These are phyloP conservation scores for Smittium culicis DNA, from an alignment of 371 early-diverging fungal species.

Conservation along the genomic window DNA sequence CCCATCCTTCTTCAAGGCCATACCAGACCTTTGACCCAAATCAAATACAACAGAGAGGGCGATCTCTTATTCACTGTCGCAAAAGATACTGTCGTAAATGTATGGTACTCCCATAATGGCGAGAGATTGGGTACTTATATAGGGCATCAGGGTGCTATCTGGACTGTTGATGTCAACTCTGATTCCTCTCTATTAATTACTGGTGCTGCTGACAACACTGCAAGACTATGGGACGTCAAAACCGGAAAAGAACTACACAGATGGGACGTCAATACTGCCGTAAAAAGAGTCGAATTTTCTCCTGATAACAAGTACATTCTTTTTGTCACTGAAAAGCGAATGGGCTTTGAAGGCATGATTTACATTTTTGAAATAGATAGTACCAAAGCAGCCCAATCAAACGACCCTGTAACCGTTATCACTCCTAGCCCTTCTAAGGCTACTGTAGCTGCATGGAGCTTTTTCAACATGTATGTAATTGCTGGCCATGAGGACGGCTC, in stretches of 20 bases:
- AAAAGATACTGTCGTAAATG: slow-evolving; percentile 86
- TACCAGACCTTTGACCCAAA: slow-evolving; percentile 91
- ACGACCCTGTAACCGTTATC: slow-evolving; percentile 53
- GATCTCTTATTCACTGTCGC: slow-evolving; percentile 95
- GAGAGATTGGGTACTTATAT: slow-evolving; percentile 91
- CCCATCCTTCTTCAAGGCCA: slow-evolving; percentile 95
- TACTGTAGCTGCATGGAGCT: slow-evolving; percentile 86
- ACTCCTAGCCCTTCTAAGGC: slow-evolving; percentile 61
- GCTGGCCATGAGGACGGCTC: slow-evolving; percentile 88
- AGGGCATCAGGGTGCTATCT: slow-evolving; percentile 91
- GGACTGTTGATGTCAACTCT: slow-evolving; percentile 87
- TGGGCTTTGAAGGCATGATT: slow-evolving; percentile 82
- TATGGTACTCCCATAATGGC: slow-evolving; percentile 95
- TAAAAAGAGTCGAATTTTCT: slow-evolving; percentile 83
- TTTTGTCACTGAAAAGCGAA: slow-evolving; percentile 89
- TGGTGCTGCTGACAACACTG: slow-evolving; percentile 90
- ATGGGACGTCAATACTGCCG: slow-evolving; percentile 82
- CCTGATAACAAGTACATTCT: slow-evolving; percentile 73
- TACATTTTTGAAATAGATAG: slow-evolving; percentile 43
- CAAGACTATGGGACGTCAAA: slow-evolving; percentile 88
- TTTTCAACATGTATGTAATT: slow-evolving; percentile 77
- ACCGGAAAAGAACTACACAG: slow-evolving; percentile 82
- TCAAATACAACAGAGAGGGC: slow-evolving; percentile 98
- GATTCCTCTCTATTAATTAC: slow-evolving; percentile 67
- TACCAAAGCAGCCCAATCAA: slow-evolving; percentile 35